Base-by-base conservation (phyloP, 23 red algal genomes). In the Gracilaria domingensis region DNA sequence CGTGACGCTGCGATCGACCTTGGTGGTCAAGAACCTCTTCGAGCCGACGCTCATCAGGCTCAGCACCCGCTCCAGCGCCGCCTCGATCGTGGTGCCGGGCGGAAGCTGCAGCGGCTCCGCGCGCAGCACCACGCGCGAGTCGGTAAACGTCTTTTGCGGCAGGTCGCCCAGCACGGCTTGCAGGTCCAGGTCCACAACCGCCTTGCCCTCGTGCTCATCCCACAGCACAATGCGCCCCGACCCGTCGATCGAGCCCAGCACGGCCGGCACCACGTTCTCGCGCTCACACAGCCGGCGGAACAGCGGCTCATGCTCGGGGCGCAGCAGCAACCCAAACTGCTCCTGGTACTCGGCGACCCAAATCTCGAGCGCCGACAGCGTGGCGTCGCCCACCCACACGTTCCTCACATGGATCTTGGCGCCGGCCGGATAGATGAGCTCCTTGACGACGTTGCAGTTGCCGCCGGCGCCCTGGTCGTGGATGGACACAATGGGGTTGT, bases 401-500 rank as follows among this genome's bases (percentile, higher is more conserved):
- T 92, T 88, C 13, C 97, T 83, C 4, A 99, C 49, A 61, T 99
- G 90, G 40, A 99, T 99, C 28, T 79, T 92, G n/a, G 97, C 97
- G 24, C 97, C 97, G 32, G 36, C 62, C 23, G 97, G 97, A 50
- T 99, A 94, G 37, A 99, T 96, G 25, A 99, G 93, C 90, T 99
- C 97, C 64, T 99, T 99, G 50, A 99, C 97, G 24, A 99, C 97
- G 76, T 99, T 99, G 86, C 97, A 99, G 86, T 99, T 99, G n/a
- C 97, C 97, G 64, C 97, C 97, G 34, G 97, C 97, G 42, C 97
- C 97, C 87, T 99, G 97, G 55, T 99, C 97, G 70, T 99, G 97
- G 25, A 99, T 66, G 35, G 93, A 94, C 18, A 99, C 88, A 45
- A 99, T 99, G 18, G 97, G 97, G 70, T 99, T 99, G 20, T 75